Evolutionary conservation across 1,284 basidiomycete species (phyloP), one percentile per base, ranked within the genome.

Genomic region (Inonotus obliquus): DNA sequence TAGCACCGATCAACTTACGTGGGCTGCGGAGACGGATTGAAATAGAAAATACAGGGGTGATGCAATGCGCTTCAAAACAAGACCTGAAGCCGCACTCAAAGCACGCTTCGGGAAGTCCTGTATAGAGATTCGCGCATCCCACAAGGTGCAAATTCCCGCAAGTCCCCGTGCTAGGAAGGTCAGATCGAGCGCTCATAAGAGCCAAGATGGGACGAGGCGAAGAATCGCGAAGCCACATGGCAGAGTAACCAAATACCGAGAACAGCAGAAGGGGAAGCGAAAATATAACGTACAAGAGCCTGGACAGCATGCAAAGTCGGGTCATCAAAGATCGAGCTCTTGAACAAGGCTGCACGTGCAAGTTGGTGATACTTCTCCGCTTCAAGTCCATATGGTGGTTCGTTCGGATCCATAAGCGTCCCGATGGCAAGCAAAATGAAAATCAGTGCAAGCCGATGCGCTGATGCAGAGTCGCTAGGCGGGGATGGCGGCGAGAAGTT

Each of bases 361-460:
- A 91, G 75, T 63, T 90, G 87, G 67, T 91, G 83, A 65, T 87
- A 91, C 71, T 88, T 89, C 71, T 91, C 87, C 1, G 89, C 89
- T 60, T 91, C 89, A 41, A 88, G 71, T 61, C 82, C 88, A 71
- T 90, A 91, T 0, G 87, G 80, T 10, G 81, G 77, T 44, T 85
- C 75, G 11, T 78, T 74, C 6, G 80, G 78, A 67, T 91, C 84
- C 81, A 91, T 86, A 57, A 91, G 76, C 39, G 81, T 82, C 1
- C 87, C 89, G 63, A 91, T 85, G 0, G 89, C 85, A 9, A 91
- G 79, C 25, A 91, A 77, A 77, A 91, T 88, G 70, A 87, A 91
- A 74, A 91, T 74, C 51, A 91, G 75, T 2, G 88, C 81, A 44
- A 91, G 79, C 21, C 85, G 82, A 70, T 90, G 87, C 14, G 83